Base-by-base conservation (phyloP, 2,329 filamentous ascomycete species). In the Akanthomyces dipterigenus region DNA sequence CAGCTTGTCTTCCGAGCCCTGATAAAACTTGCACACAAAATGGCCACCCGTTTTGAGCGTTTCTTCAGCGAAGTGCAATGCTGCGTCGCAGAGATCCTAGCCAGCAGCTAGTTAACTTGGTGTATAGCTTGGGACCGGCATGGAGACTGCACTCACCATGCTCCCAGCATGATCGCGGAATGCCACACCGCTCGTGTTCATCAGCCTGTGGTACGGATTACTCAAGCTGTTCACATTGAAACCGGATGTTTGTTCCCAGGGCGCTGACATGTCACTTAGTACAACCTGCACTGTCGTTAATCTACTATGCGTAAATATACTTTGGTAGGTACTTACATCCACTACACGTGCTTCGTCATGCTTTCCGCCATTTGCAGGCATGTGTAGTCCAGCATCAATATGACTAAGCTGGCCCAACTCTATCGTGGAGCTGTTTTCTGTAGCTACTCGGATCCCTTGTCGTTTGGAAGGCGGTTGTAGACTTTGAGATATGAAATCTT, bases 211-310 rank as follows among this genome's bases (percentile, higher is more conserved):
- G 86, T 96, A 95, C 66, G 92, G 91, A 85, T 95, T 89, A 93
- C 88, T 96, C 85, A 97, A 83, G 80, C 88, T 96, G 79, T 86
- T 91, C 80, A 89, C 88, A 79, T 85, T 88, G 79, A 90, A 92
- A 71, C 88, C 88, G 70, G 82, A 81, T 58, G 84, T 89, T 79
- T 90, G 89, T 70, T 86, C 82, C 92, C 92, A 97, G 88, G 95
- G 93, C 82, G 83, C 93, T 85, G 88, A 99, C 95, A 99, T 99
- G 84, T 99, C 95, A 86, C 91, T 96, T 72, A 99, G 80, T 72
- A 99, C 91, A 71, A 99, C 85, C 82, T 86, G 64, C 31, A 53
- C 22, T 42, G 3, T 38, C 20, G 58, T 72, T 58, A 71, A 67
- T 14, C 1, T 24, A 18, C 43, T 1, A n/a, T 11, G 18, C 16